Evolutionary conservation across 805 yeast species (phyloP).

Genomic region (Suhomyces sp.): DNA sequence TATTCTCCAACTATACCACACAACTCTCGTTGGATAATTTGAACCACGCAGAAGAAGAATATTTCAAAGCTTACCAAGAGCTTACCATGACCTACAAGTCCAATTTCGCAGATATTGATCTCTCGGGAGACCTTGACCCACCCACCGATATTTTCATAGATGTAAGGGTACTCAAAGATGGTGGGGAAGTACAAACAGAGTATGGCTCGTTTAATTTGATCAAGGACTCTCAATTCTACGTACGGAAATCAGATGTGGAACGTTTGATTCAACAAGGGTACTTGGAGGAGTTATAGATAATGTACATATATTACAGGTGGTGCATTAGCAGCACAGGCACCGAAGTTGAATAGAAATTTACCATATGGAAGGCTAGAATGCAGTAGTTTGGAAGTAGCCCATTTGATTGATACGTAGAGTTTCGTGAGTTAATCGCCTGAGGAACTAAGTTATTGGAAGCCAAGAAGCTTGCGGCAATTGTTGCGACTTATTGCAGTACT

Average conservation of each 20-base stretch:
- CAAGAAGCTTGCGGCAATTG: too few relatives aligned
- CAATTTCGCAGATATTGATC: slow-evolving; percentile 75
- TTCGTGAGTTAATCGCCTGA: too few relatives aligned
- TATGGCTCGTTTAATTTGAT: slow-evolving; percentile 93
- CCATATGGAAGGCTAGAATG: too few relatives aligned
- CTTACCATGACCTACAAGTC: slow-evolving; percentile 75
- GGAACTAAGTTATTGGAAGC: too few relatives aligned
- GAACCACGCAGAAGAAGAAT: slow-evolving; percentile 79
- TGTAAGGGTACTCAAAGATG: slow-evolving; percentile 88
- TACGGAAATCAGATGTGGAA: slow-evolving; percentile 91
- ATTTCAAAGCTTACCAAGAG: slow-evolving; percentile 67
- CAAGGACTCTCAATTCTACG: slow-evolving; percentile 92
- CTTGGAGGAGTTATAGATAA: slow-evolving; percentile 62
- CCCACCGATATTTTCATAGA: slow-evolving; percentile 91
- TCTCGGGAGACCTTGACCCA: slow-evolving; percentile 86
- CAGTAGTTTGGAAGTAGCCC: too few relatives aligned
- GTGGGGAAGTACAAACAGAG: slow-evolving; percentile 96
- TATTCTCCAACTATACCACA: slow-evolving; percentile 23
- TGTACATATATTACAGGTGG: neutral
- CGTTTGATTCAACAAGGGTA: slow-evolving; percentile 92
- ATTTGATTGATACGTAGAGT: too few relatives aligned
- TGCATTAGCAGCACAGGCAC: neutral
- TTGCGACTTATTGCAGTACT: too few relatives aligned
- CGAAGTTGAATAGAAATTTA: too few relatives aligned
- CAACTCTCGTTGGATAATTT: slow-evolving; percentile 46